A percentile compares a stretch with the other conserved stretches of the same genome.
Evolutionary conservation across 2,329 filamentous ascomycete genomes (phyloP).

Genomic region (Paraphoma sp.): DNA sequence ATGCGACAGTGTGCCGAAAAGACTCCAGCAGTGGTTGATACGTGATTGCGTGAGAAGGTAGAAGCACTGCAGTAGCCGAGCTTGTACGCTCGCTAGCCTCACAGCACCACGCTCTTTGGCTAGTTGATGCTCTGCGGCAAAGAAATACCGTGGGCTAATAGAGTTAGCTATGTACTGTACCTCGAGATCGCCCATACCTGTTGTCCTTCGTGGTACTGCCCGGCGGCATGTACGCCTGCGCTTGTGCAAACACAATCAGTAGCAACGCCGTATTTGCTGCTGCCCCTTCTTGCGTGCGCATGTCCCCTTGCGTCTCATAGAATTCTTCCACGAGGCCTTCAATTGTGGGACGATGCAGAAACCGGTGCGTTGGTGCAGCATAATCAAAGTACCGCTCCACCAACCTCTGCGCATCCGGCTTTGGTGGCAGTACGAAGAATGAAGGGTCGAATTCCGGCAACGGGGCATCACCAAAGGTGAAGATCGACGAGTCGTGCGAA

Average conservation of each 20-base stretch:
- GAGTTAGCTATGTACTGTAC: neutral
- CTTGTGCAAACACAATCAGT: slow-evolving; percentile 62
- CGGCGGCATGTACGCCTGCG: slow-evolving; percentile 51
- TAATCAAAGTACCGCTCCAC: slow-evolving; percentile 66
- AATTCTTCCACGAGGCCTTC: slow-evolving; percentile 54
- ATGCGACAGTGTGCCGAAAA: slow-evolving; percentile 64
- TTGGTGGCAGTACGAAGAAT: slow-evolving; percentile 54
- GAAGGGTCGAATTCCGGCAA: slow-evolving; percentile 54
- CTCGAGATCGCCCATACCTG: slow-evolving; percentile 19
- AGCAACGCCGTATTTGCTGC: slow-evolving; percentile 55
- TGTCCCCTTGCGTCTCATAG: slow-evolving; percentile 53
- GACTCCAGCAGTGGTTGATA: slow-evolving; percentile 67
- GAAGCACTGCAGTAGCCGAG: slow-evolving; percentile 63
- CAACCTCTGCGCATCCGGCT: slow-evolving; percentile 51
- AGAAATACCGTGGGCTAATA: slow-evolving; percentile 51
- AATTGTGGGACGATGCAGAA: slow-evolving; percentile 63
- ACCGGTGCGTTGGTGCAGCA: slow-evolving; percentile 66
- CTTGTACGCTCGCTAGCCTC: slow-evolving; percentile 64
- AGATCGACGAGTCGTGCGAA: slow-evolving; percentile 54
- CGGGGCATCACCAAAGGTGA: slow-evolving; percentile 59
- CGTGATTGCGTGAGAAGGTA: slow-evolving; percentile 66
- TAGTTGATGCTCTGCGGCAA: slow-evolving; percentile 52
- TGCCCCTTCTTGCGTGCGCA: slow-evolving; percentile 49
- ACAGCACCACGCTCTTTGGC: slow-evolving; percentile 61
- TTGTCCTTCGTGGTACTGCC: slow-evolving; percentile 33